Conservation (phyloP, 441 rosid genomes). For the Pelargonium cotyledonis region DNA sequence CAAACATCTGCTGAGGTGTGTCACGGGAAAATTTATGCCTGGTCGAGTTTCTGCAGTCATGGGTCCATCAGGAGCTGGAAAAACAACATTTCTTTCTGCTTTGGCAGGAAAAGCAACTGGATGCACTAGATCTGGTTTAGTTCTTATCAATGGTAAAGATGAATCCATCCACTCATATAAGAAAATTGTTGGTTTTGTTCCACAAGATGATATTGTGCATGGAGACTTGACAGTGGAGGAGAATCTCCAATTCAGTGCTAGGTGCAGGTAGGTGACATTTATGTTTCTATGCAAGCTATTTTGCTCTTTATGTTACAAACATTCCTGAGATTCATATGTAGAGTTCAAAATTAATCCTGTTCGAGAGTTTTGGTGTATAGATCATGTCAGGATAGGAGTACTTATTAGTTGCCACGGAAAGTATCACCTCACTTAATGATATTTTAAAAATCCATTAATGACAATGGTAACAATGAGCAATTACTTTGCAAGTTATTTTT, state of each 20-base stretch:
- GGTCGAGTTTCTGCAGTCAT: constrained; percentile 96
- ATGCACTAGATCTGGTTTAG: constrained; percentile 55
- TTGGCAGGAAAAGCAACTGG: constrained; percentile 80
- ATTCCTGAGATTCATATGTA: background rate
- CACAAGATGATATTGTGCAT: constrained; percentile 96
- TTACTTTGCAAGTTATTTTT: background rate
- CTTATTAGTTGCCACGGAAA: no score
- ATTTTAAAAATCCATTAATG: no score
- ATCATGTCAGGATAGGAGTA: no score
- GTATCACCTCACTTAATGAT: no score
- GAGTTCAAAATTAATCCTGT: background rate
- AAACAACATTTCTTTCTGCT: constrained; percentile 93
- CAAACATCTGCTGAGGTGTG: constrained; percentile 75
- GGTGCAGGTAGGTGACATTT: constrained; percentile 69
- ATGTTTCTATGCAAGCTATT: constrained; percentile 8
- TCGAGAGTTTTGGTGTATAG: no score
- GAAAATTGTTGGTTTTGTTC: constrained; percentile 88
- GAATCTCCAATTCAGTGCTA: constrained; percentile 93
- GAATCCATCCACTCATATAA: constrained; percentile 77
- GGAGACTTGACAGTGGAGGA: constrained; percentile 95
- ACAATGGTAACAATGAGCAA: no score
- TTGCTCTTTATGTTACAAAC: background rate
- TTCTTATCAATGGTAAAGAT: constrained; percentile 71
- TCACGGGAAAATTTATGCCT: constrained; percentile 78
- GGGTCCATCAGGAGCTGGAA: constrained; percentile 99